Base-by-base conservation (phyloP, 1,284 basidiomycete species). In the Ceratobasidium sp. region DNA sequence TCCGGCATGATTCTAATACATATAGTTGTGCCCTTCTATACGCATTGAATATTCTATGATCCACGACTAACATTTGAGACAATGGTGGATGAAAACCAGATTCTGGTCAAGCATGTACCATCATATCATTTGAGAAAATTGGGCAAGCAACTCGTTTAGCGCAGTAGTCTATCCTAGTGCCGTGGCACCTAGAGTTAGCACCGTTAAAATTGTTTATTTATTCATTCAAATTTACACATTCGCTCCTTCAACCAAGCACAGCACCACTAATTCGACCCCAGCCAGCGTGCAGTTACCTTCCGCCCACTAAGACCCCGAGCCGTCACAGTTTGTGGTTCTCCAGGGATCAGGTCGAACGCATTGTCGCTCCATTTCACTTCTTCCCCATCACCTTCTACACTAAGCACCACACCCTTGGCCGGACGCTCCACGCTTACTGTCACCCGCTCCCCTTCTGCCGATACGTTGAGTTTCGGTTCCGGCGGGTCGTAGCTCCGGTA, bases 331-430 rank as follows among this genome's bases (percentile, higher is more conserved):
- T 87, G 86, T 10, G 79, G 79, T 77, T 90, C 88, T 0, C 86
- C 87, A 1, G 90, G 90, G 59, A 90, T 84, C 1, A 91, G 78
- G 81, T 91, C 90, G 41, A 91, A 78, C 10, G 85, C 86, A 81
- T 91, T 91, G 81, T 91, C 90, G 78, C 86, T 88, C 87, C 88
- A 90, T n/a, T 81, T 81, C 6, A 87, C 82, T 14, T 84, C 84
- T 23, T 84, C 84, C 1, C 54, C 59, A 10, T 84, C 83, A 20
- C 82, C 83, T 7, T 82, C 81, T 8, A 86, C 84, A 33, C 83
- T 86, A 33, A 91, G 83, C 75, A 89, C 85, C 33, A 90, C 81
- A 10, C 88, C 86, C 81, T 91, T 91, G 14, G 87, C 86, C 0
- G 90, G 90, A 52, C 82, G 83, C 69, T 81, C 77, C 16, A 83